Percentiles rank a stretch among this genome's conserved stretches.
Evolutionary conservation across 2,329 filamentous ascomycete genomes (phyloP).

Genomic region (Beauveria sp.): DNA sequence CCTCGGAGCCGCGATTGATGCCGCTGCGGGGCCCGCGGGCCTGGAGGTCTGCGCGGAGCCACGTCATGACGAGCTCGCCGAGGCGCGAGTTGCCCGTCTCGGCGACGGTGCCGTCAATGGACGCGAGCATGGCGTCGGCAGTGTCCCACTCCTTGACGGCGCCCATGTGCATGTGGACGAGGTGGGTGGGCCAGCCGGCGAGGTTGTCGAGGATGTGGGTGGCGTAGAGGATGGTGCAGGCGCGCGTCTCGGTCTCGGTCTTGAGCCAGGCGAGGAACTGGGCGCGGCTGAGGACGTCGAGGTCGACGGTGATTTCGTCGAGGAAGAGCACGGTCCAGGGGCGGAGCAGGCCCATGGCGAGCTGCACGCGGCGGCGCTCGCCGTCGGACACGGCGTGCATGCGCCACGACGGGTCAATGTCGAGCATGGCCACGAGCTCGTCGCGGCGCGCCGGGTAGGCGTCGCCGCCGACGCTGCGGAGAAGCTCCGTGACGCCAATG

Average conservation of each 20-base stretch:
- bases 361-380: conserved; percentile 82
- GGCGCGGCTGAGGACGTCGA: conserved; percentile 77
- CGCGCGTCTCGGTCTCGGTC: conserved; percentile 70
- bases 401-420: conserved; percentile 86
- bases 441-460: conserved; percentile 74
- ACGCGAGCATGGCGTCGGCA: conserved; percentile 60
- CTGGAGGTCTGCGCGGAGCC: conserved; percentile 74
- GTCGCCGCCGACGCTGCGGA: conserved; percentile 79
- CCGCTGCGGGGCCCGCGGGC: conserved; percentile 69
- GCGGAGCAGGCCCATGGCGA: conserved; percentile 88
- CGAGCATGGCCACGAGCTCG: conserved; percentile 78
- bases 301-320: conserved; percentile 94
- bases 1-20: conserved; percentile 48
- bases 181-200: conserved; percentile 87
- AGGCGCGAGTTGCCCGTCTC: conserved; percentile 67
- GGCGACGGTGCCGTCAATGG: conserved; percentile 31
- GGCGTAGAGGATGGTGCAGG: conserved; percentile 92
- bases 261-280: conserved; percentile 84
- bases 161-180: conserved; percentile 92
- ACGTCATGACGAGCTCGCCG: conserved; percentile 79
- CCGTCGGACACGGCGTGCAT: conserved; percentile 96
- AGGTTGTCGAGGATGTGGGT: conserved; percentile 96
- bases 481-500: conserved; percentile 81
- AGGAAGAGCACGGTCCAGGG: conserved; percentile 88
- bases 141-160: conserved; percentile 79